Evolutionary conservation across 768 basidiomycete genomes (phyloP).

Genomic region (Rhodotorula taiwanensis): DNA sequence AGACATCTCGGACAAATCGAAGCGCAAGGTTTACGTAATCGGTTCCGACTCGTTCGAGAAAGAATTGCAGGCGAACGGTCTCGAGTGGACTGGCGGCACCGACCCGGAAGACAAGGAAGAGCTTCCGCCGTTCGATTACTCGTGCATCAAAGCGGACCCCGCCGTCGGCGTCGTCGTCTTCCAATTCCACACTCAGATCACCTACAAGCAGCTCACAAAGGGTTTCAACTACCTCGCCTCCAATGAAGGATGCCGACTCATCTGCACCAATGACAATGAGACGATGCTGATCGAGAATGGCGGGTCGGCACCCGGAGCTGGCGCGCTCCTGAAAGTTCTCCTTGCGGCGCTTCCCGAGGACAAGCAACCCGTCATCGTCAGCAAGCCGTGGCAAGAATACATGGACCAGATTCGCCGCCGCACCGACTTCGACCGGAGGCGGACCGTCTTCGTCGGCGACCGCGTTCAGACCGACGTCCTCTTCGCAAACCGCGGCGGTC

Average conservation of each 20-base stretch:
- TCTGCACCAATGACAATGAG: constrained; percentile 85
- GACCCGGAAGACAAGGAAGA: constrained; percentile 75
- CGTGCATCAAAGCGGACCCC: constrained; percentile 53
- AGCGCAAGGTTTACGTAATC: constrained; percentile 88
- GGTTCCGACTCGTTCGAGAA: constrained; percentile 84
- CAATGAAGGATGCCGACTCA: constrained; percentile 60
- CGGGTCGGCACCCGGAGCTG: constrained; percentile 68
- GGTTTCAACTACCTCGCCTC: constrained; percentile 76
- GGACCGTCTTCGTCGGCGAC: constrained; percentile 91
- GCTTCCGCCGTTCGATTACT: constrained; percentile 63
- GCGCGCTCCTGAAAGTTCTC: constrained; percentile 72
- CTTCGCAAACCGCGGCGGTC: constrained; percentile 59
- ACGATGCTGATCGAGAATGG: constrained; percentile 61
- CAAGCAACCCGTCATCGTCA: constrained; percentile 61
- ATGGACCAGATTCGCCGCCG: constrained; percentile 78
- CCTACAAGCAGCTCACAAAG: constrained; percentile 87
- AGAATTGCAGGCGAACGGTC: constrained; percentile 77
- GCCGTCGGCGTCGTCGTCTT: constrained; percentile 79
- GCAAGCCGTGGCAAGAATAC: constrained; percentile 81
- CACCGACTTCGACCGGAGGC: constrained; percentile 70
- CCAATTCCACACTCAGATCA: constrained; percentile 72
- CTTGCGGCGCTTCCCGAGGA: constrained; percentile 53
- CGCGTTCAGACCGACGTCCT: constrained; percentile 88
- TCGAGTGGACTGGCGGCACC: constrained; percentile 71
- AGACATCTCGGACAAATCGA: constrained; percentile 59